phyloP scores from a whole-genome alignment of 2,329 filamentous ascomycete genomes.

The Teratosphaeria epicoccoides region DNA sequence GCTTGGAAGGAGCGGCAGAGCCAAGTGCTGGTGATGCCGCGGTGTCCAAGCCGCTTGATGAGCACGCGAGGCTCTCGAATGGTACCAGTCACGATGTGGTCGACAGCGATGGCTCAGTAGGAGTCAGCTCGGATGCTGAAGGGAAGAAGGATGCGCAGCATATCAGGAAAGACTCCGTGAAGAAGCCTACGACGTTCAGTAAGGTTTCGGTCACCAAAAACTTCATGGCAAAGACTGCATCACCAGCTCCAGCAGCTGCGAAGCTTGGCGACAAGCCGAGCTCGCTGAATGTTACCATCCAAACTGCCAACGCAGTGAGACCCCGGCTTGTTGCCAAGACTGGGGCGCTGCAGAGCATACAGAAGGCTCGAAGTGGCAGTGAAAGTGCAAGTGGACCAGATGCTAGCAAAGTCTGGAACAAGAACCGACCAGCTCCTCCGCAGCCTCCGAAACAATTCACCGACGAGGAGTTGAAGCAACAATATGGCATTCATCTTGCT shows the following conservation, averaged over 20 bases:
- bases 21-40: conserved; percentile 25
- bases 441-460: conserved; percentile 72
- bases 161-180: conserved; percentile 48
- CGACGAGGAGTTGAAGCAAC: conserved; percentile 73
- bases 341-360: conserved; percentile 44
- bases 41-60: conserved; percentile 3
- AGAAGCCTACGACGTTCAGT: conserved; percentile 72
- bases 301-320: conserved; percentile 37
- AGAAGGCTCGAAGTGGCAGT: conserved; percentile 25
- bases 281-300: conserved; percentile 29
- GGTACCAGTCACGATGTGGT: conserved; percentile 6
- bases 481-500: conserved; percentile 77
- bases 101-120: conserved; percentile 49
- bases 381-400: conserved; percentile 48
- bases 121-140: conserved; percentile 68
- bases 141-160: conserved; percentile 50
- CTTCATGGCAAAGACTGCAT: conserved; percentile 62
- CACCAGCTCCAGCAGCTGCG: conserved; percentile 37
- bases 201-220: conserved; percentile 76
- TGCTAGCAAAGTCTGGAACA: conserved; percentile 73
- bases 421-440: conserved; percentile 60
- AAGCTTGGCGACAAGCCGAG: conserved; percentile 45
- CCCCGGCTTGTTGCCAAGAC: conserved; percentile 69
- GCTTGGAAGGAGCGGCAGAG: conserved; percentile 12
- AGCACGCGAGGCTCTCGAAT: not conserved